phyloP scores from a whole-genome alignment of 306 rosid genomes.

The Sicyos baderoa region DNA sequence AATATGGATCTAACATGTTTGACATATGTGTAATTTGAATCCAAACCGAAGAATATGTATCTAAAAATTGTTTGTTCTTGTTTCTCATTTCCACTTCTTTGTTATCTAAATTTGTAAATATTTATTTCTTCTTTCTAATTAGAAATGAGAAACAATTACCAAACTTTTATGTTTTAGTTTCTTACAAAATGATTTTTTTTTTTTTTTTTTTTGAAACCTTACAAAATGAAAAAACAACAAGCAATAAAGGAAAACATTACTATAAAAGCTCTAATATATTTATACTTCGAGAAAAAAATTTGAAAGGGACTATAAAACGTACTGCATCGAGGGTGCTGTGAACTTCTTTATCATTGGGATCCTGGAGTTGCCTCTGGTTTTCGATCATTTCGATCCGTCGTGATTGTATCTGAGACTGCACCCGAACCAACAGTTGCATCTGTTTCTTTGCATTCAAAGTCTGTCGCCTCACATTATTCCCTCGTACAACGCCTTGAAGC shows the following conservation, averaged over 20 bases:
- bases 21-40: too few relatives aligned
- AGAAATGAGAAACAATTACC: not conserved
- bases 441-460: conserved; percentile 83
- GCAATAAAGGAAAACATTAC: not conserved
- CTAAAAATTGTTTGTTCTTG: not conserved
- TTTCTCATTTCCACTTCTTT: not conserved
- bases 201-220: too few relatives aligned
- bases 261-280: not conserved
- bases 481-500: conserved; percentile 92
- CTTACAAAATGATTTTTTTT: not conserved
- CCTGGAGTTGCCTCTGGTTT: conserved; percentile 59
- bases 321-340: conserved; percentile 60
- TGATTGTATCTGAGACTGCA: conserved; percentile 89
- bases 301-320: conserved; percentile 19
- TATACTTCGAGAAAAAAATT: not conserved
- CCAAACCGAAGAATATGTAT: too few relatives aligned
- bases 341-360: conserved; percentile 47
- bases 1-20: too few relatives aligned
- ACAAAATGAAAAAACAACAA: not conserved
- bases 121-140: not conserved
- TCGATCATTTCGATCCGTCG: conserved; percentile 86
- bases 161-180: not conserved
- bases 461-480: conserved; percentile 90
- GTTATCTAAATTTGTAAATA: not conserved
- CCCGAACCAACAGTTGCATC: conserved; percentile 88